A percentile compares a stretch with the other conserved stretches of the same genome.
Conservation (phyloP, 2,329 filamentous ascomycete genomes). For the Microsporum canis region DNA sequence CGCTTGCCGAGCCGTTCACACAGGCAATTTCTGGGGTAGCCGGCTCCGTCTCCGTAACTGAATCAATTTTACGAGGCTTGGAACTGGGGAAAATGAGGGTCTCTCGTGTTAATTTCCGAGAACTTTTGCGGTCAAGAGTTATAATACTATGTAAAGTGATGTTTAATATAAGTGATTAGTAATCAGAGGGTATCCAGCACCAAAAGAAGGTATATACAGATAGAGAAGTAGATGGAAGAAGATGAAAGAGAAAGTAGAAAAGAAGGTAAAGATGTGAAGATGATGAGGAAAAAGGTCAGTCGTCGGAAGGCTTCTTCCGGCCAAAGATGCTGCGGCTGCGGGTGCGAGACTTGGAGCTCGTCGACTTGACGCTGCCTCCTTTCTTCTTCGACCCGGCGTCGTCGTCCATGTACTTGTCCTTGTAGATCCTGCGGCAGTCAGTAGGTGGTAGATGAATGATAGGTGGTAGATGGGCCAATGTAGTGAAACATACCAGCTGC, state of each 20-base stretch:
- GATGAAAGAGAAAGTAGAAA: not conserved
- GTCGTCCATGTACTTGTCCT: slow-evolving; percentile 75
- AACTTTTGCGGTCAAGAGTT: too few relatives aligned
- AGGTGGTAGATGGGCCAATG: not conserved
- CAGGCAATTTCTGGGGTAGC: not conserved
- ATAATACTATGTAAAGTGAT: not conserved
- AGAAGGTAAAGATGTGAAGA: not conserved
- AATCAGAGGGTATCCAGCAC: not conserved
- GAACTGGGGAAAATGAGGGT: not conserved
- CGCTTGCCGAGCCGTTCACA: not conserved
- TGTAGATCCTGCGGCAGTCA: slow-evolving; percentile 65
- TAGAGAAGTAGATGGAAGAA: slow-evolving; percentile 6
- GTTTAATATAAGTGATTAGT: not conserved
- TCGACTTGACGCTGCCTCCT: slow-evolving; percentile 49
- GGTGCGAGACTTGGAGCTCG: slow-evolving; percentile 45
- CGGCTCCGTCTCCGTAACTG: too few relatives aligned
- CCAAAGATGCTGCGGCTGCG: slow-evolving; percentile 55
- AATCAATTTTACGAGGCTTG: not conserved
- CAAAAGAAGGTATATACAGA: not conserved
- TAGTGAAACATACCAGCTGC: slow-evolving; percentile 70
- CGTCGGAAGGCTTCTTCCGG: slow-evolving; percentile 39
- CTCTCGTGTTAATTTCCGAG: not conserved
- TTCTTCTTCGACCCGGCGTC: slow-evolving; percentile 48
- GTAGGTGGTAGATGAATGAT: slow-evolving; percentile 5
- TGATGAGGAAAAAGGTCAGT: not conserved